Evolutionary conservation across 2,329 filamentous ascomycete species (phyloP), one percentile per base, ranked within the genome.

Genomic region (Aspergillus unguis): DNA sequence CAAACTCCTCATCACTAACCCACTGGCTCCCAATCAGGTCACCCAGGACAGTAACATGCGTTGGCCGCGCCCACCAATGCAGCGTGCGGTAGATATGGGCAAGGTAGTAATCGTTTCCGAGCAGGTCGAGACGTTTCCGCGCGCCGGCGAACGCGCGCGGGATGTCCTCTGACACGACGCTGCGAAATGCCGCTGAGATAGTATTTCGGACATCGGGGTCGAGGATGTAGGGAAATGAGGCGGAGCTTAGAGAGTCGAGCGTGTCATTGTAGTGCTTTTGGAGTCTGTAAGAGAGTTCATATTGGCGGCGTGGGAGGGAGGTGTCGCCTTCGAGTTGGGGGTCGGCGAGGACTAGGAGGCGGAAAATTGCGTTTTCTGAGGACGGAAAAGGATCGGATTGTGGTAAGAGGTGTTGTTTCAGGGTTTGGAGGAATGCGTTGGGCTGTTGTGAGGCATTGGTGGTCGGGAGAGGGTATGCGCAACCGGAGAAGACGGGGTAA

Each of bases 11-110:
- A 66, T 96, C 85, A 46, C 81, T 82, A 56, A 99, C 88, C 94
- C 94, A 99, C 71, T 99, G 94, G 64, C 91, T 96, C 7, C 94
- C 94, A 7, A 99, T 76, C 53, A 99, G 76, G 68, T 99, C 94
- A 3, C 94, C 94, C 3, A 99, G 78, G 0, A 97, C 91, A 0
- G 88, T 85, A 23, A 94, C 84, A 69, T 99, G 94, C 0, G 90
- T 95, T 6, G 94, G 94, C 11, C 78, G 75, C 0, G 87, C 83
- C 86, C 88, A 95, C 90, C 91, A 95, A 60, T 83, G 80, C 45
- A 96, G 72, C 0, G 85, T 88, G 11, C 90, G 83, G 72, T 95
- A 96, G 53, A 96, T 91, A 70, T 99, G 94, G 23, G 88, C 90
- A 31, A 99, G 82, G 71, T 97, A 99, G 65, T 85, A 89, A 72